These are phyloP conservation scores for Entoloma clypeatum DNA, from an alignment of 1,284 basidiomycete species.

Conservation along the genomic window DNA sequence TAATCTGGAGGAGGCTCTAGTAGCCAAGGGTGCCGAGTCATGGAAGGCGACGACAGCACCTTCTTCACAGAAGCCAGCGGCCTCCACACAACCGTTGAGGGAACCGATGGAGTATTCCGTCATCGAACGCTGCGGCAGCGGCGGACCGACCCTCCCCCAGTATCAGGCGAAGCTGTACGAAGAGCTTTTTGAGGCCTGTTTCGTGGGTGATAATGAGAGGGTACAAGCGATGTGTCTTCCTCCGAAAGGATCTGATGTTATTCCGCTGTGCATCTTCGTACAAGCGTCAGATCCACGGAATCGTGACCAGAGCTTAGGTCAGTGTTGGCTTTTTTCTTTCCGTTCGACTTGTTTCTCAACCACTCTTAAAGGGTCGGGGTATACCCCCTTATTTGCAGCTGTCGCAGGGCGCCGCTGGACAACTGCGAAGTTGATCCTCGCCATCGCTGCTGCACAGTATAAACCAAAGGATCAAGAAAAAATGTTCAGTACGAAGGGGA, in stretches of 20 bases:
- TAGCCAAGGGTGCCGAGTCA: constrained; percentile 39
- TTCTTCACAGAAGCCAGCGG: too few relatives aligned
- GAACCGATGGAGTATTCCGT: too few relatives aligned
- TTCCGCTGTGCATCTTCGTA: constrained; percentile 44
- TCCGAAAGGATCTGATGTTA: constrained; percentile 26
- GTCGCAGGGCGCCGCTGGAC: constrained; percentile 46
- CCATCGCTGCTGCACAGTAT: constrained; percentile 52
- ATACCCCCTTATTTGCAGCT: constrained; percentile 47
- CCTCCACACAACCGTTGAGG: too few relatives aligned
- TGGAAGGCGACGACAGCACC: constrained; percentile 41
- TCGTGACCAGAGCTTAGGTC: constrained; percentile 18
- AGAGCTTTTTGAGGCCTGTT: constrained; percentile 52
- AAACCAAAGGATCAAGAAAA: constrained; percentile 33
- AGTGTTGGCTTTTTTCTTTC: constrained; percentile 4
- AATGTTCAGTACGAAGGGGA: constrained; percentile 31
- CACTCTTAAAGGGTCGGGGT: constrained; percentile 25
- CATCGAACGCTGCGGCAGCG: not conserved
- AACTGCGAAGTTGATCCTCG: constrained; percentile 49
- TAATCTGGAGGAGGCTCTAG: constrained; percentile 34
- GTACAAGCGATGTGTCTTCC: constrained; percentile 50
- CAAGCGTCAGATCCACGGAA: constrained; percentile 19
- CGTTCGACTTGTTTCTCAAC: not conserved
- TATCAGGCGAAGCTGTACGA: constrained; percentile 38
- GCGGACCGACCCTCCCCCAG: constrained; percentile 21
- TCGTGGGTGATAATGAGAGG: constrained; percentile 43